These are phyloP conservation scores for Hippophae tibetana DNA, from an alignment of 306 rosid species.

Conservation along the genomic window DNA sequence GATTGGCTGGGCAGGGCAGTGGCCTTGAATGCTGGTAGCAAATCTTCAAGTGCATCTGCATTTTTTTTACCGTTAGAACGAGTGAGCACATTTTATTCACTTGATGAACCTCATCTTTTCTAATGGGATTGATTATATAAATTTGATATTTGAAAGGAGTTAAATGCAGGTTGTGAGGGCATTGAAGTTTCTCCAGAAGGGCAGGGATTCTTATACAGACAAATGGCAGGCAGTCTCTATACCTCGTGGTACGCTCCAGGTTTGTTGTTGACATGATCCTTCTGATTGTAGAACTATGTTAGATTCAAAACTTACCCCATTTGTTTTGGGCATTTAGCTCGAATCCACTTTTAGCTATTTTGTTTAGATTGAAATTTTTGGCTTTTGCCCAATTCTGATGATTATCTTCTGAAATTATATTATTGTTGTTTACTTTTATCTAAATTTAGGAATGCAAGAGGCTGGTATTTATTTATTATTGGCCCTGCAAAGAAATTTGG, in stretches of 20 bases:
- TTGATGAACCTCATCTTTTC: constrained; percentile 7
- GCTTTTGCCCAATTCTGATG: neutral
- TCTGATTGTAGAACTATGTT: neutral
- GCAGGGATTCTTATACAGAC: constrained; percentile 46
- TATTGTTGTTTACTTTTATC: too few relatives aligned
- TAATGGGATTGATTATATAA: constrained; percentile 13
- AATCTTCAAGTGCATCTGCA: constrained; percentile 90
- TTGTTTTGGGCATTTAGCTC: neutral
- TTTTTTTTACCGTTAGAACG: constrained; percentile 85
- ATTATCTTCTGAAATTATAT: neutral
- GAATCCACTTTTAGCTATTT: neutral
- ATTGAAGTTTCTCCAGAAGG: constrained; percentile 59
- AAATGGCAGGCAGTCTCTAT: constrained; percentile 77
- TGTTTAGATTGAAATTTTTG: neutral
- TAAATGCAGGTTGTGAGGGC: constrained; percentile 86
- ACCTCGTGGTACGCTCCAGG: constrained; percentile 99
- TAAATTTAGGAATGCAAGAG: too few relatives aligned
- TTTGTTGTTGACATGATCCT: constrained; percentile 42
- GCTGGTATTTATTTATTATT: too few relatives aligned
- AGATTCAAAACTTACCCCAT: neutral
- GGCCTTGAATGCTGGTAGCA: constrained; percentile 98
- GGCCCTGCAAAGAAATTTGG: too few relatives aligned
- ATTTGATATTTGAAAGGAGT: constrained; percentile 12
- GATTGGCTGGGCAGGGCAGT: constrained; percentile 94
- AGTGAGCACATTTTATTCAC: constrained; percentile 40